phyloP scores from a whole-genome alignment of 208 protist species.

The Phytomonas sp. region DNA sequence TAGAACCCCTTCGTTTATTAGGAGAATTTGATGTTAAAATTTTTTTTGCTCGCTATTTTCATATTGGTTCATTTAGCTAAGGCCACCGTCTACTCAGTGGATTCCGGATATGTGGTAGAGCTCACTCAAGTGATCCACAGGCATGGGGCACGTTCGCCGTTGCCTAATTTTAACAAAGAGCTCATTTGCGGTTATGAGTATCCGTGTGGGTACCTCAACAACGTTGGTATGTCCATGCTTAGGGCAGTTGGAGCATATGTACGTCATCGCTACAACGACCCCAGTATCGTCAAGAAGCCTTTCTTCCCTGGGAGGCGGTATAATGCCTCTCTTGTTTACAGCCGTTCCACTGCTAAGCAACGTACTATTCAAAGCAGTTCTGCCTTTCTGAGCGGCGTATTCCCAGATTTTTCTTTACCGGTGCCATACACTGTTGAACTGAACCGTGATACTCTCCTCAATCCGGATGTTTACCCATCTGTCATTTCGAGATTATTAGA shows the following conservation, averaged over 20 bases:
- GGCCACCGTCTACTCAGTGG: neutral
- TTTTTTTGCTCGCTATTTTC: neutral
- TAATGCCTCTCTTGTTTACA: slow-evolving; percentile 45
- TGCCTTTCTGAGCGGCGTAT: slow-evolving; percentile 39
- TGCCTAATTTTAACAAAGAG: slow-evolving; percentile 19
- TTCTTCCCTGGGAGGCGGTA: slow-evolving; percentile 27
- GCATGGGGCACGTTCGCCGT: slow-evolving; percentile 26
- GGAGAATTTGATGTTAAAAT: neutral
- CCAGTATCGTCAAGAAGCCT: slow-evolving; percentile 20
- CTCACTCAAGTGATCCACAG: slow-evolving; percentile 45
- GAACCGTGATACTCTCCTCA: slow-evolving; percentile 35
- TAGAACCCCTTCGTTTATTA: neutral
- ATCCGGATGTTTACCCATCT: slow-evolving; percentile 23
- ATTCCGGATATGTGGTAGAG: slow-evolving; percentile 18
- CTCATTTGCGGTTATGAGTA: slow-evolving; percentile 26
- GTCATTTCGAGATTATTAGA: slow-evolving; percentile 21
- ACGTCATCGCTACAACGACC: slow-evolving; percentile 35
- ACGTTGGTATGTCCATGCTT: slow-evolving; percentile 26
- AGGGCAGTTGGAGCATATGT: slow-evolving; percentile 23
- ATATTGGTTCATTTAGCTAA: neutral
- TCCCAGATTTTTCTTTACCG: slow-evolving; percentile 34
- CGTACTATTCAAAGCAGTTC: slow-evolving; percentile 52
- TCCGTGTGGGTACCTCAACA: slow-evolving; percentile 37
- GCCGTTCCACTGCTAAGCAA: slow-evolving; percentile 35
- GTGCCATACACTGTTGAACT: slow-evolving; percentile 31